Conservation (phyloP, 495 filamentous ascomycete genomes). For the Recurvomyces mirabilis region DNA sequence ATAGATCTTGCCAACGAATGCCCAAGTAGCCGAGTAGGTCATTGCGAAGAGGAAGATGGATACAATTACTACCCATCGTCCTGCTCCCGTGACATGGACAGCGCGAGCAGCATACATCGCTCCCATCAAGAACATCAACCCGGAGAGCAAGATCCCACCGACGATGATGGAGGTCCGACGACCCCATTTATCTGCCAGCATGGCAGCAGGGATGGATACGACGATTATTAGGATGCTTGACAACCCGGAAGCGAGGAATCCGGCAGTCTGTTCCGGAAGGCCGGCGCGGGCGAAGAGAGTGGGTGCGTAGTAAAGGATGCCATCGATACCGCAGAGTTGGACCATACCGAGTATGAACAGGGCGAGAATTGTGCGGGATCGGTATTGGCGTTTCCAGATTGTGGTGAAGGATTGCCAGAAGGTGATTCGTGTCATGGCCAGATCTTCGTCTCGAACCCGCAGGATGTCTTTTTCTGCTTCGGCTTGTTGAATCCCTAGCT, state of each 20-base stretch:
- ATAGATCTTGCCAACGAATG: conserved; percentile 22
- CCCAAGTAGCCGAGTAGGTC: conserved; percentile 23
- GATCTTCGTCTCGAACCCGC: conserved; percentile 3
- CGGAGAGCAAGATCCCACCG: conserved; percentile 17
- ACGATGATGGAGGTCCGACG: conserved; percentile 21
- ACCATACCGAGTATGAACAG: conserved; percentile 41
- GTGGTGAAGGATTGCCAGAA: conserved; percentile 19
- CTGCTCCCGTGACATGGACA: conserved; percentile 19
- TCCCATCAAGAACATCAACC: conserved; percentile 23
- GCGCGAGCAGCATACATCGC: conserved; percentile 19
- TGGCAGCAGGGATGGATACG: conserved; percentile 40
- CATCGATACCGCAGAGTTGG: conserved; percentile 43
- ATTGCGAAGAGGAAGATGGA: conserved; percentile 23
- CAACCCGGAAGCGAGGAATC: conserved; percentile 46
- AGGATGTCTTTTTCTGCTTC: conserved; percentile 30
- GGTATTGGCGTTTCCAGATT: conserved; percentile 21
- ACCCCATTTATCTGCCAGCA: conserved; percentile 22
- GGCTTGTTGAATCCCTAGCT: conserved; percentile 18
- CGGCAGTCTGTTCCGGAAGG: conserved; percentile 36
- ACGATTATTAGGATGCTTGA: conserved; percentile 45
- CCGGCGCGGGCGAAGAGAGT: conserved; percentile 44
- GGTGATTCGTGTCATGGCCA: background rate
- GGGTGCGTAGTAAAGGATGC: conserved; percentile 37
- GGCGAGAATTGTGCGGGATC: conserved; percentile 33
- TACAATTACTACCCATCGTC: conserved; percentile 24